phyloP scores from a whole-genome alignment of 495 filamentous ascomycete species.

The Xylaria telfairii region DNA sequence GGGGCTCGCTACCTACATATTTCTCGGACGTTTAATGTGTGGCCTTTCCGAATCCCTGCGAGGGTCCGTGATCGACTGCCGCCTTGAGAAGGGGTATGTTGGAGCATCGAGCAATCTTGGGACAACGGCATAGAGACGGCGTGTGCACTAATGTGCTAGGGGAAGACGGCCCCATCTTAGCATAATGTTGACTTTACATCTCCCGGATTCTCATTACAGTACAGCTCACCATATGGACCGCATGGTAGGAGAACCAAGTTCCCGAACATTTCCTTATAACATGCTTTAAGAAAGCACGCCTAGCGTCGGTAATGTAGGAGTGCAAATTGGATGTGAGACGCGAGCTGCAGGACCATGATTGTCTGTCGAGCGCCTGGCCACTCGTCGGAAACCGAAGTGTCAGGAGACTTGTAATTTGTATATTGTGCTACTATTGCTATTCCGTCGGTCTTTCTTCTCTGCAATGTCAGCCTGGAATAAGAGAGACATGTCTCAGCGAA shows the following conservation, averaged over 20 bases:
- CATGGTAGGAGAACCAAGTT: constrained; percentile 2
- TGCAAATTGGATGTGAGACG: constrained; percentile 17
- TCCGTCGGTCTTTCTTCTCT: background rate
- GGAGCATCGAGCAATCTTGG: constrained; percentile 15
- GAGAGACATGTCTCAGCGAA: background rate
- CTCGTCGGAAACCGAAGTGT: constrained; percentile 14
- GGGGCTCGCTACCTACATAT: constrained; percentile 15
- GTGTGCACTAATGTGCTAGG: background rate
- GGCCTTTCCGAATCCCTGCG: constrained; percentile 14
- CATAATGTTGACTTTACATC: constrained; percentile 11
- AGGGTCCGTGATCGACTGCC: constrained; percentile 26
- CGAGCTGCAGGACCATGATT: constrained; percentile 14
- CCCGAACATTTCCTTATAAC: background rate
- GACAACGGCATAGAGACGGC: constrained; percentile 18
- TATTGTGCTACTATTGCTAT: constrained; percentile 10
- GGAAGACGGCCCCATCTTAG: background rate
- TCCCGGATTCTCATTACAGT: background rate
- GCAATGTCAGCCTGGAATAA: background rate
- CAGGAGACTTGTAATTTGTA: constrained; percentile 6
- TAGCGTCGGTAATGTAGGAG: constrained; percentile 3
- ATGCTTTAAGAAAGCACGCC: background rate
- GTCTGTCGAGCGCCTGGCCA: constrained; percentile 12
- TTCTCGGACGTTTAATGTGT: constrained; percentile 12
- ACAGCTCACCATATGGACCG: background rate
- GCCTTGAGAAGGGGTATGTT: constrained; percentile 21